Evolutionary conservation across 1,284 basidiomycete species (phyloP).

Genomic region (Tausonia pullulans): DNA sequence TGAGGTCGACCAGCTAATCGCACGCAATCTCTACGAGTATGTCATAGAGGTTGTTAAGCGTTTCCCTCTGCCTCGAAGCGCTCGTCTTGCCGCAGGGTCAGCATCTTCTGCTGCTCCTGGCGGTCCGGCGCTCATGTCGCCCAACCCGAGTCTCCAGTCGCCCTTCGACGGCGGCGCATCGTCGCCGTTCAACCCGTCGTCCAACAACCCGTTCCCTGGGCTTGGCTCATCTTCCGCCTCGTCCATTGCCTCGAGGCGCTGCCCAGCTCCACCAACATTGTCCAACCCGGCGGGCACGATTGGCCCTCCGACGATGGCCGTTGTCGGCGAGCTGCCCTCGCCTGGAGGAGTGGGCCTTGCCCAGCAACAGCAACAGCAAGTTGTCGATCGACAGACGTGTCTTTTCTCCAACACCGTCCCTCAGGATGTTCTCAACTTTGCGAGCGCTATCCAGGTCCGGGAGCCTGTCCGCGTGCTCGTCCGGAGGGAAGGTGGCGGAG

Average conservation of each 20-base stretch:
- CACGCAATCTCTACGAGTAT: slow-evolving; percentile 88
- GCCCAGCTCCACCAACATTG: background rate
- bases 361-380: slow-evolving; percentile 2
- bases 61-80: slow-evolving; percentile 13
- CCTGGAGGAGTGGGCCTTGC: background rate
- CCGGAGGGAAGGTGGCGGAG: slow-evolving; percentile 62
- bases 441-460: slow-evolving; percentile 51
- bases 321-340: slow-evolving; percentile 23
- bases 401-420: slow-evolving; percentile 62
- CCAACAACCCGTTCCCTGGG: slow-evolving; percentile 38
- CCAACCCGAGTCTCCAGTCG: slow-evolving; percentile 22
- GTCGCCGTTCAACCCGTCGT: slow-evolving; percentile 44
- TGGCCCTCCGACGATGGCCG: slow-evolving; percentile 32
- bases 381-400: slow-evolving; percentile 81
- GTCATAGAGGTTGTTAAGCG: slow-evolving; percentile 38
- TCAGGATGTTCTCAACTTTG: slow-evolving; percentile 41
- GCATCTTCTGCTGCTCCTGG: too few species aligned
- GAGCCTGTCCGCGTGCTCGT: slow-evolving; percentile 95
- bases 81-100: too few species aligned
- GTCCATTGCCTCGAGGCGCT: too few species aligned
- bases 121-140: slow-evolving; percentile 13
- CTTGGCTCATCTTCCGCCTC: background rate
- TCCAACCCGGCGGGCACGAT: slow-evolving; percentile 12
- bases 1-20: slow-evolving; percentile 95
- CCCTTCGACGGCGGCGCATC: slow-evolving; percentile 33